Evolutionary conservation across 306 rosid genomes (phyloP).

Genomic region (Senna tora): DNA sequence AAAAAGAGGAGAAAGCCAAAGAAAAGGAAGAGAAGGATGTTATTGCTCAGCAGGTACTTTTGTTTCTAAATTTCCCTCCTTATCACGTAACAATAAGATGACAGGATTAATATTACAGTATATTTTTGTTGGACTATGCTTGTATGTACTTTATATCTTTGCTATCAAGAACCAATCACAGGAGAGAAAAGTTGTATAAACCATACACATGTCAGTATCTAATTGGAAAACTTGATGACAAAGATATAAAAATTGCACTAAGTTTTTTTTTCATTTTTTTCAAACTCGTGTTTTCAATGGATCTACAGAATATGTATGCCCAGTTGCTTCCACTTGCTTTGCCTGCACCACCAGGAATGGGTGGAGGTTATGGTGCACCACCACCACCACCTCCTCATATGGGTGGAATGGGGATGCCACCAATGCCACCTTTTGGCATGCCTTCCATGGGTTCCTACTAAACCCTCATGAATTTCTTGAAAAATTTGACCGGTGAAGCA

Average conservation of each 20-base stretch:
- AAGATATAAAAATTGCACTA: too few species aligned
- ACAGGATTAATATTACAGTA: too few species aligned
- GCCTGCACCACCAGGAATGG: constrained; percentile 84
- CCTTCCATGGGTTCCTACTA: constrained; percentile 66
- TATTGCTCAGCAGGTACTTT: constrained; percentile 69
- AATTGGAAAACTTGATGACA: too few species aligned
- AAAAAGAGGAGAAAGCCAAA: constrained; percentile 60
- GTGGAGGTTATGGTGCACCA: constrained; percentile 49
- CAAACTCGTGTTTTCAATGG: constrained; percentile 14
- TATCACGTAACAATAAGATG: too few species aligned
- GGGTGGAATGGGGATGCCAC: constrained; percentile 87
- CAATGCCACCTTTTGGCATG: constrained; percentile 90
- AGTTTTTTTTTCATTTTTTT: too few species aligned
- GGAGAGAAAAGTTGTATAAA: too few species aligned
- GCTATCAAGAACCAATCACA: too few species aligned
- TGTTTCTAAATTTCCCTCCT: neutral
- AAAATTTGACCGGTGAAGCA: constrained; percentile 21
- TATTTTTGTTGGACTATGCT: too few species aligned
- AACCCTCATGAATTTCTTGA: constrained; percentile 24
- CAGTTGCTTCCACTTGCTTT: constrained; percentile 81
- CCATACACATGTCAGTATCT: too few species aligned
- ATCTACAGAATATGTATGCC: constrained; percentile 84
- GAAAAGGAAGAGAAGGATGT: constrained; percentile 74
- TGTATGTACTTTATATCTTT: too few species aligned
- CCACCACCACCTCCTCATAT: constrained; percentile 55